Evolutionary conservation across 371 early-diverging fungal species (phyloP).

Genomic region (Mucor irregularis): DNA sequence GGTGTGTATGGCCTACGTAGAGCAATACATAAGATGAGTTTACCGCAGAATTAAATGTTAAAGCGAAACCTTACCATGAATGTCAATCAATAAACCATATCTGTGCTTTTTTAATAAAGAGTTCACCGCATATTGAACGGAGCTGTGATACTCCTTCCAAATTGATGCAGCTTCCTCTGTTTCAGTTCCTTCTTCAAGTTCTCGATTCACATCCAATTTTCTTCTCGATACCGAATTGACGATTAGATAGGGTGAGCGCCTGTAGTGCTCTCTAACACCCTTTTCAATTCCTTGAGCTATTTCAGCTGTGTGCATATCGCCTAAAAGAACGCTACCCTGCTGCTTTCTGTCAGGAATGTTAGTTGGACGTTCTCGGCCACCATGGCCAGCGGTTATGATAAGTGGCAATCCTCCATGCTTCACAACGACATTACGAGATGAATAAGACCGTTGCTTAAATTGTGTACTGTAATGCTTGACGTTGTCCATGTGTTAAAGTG

Average conservation of each 20-base stretch:
- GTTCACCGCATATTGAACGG: neutral
- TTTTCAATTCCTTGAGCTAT: slow-evolving; percentile 6
- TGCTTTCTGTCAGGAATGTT: slow-evolving; percentile 12
- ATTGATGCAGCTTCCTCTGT: neutral
- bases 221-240: neutral
- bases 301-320: slow-evolving; percentile 13
- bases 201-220: slow-evolving; percentile 17
- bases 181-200: slow-evolving; percentile 15
- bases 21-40: no score
- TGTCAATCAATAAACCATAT: slow-evolving; percentile 13
- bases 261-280: neutral
- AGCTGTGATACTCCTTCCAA: slow-evolving; percentile 14
- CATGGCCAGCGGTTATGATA: slow-evolving; percentile 20
- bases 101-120: neutral
- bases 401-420: slow-evolving; percentile 7
- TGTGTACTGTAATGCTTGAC: neutral
- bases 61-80: slow-evolving; percentile 16
- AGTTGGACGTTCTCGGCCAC: slow-evolving; percentile 3
- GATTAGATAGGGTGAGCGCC: neutral
- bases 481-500: neutral
- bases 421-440: neutral
- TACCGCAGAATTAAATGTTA: no score
- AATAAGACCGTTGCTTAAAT: neutral
- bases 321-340: slow-evolving; percentile 3
- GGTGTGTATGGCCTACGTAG: slow-evolving; percentile 14